Base-by-base conservation (phyloP, 2,329 filamentous ascomycete genomes). In the Arthrobotrys musiformis region DNA sequence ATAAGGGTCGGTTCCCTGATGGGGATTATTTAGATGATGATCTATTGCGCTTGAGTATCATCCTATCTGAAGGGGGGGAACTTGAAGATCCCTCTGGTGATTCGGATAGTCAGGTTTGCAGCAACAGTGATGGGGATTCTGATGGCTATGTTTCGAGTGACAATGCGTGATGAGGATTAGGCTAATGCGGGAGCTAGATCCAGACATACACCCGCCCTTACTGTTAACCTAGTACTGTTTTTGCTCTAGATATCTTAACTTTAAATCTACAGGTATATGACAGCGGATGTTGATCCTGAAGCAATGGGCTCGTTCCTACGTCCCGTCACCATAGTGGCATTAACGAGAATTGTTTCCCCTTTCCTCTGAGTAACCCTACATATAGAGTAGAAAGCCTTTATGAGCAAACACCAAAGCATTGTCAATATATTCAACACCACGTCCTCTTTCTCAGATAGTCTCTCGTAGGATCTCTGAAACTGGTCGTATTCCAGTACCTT, bases 401-500 rank as follows among this genome's bases (percentile, higher is more conserved):
- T 19, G 2, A 60, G 11, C 17, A 70, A 56, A 19, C 22, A 44
- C 22, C 19, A 70, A 2, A 70, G 4, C n/a, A 70, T 48, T 9
- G 28, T 4, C 11, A 70, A 13, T 1, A 70, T 46, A 9, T 64
- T 40, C 26, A 44, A 19, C 2, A 61, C 19, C 0, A 62, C 60
- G 6, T 46, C 56, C 9, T 56, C 37, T 30, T 84, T 82, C 1
- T 82, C 81, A 81, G 87, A 85, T 24, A 93, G 86, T n/a, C 86
- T 85, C 83, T 94, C 92, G 83, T 93, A 93, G 1, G 88, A 87
- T 33, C 84, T 85, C 83, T 96, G 92, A 75, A 89, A 88, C 26
- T 89, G 87, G 82, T 95, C 92, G 86, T 92, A 97, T 83, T 89
- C 91, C 8, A 92, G 86, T 0, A 89, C 83, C 81, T 93, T 89